Conservation (phyloP, 2,329 filamentous ascomycete genomes). For the Nemania diffusa region DNA sequence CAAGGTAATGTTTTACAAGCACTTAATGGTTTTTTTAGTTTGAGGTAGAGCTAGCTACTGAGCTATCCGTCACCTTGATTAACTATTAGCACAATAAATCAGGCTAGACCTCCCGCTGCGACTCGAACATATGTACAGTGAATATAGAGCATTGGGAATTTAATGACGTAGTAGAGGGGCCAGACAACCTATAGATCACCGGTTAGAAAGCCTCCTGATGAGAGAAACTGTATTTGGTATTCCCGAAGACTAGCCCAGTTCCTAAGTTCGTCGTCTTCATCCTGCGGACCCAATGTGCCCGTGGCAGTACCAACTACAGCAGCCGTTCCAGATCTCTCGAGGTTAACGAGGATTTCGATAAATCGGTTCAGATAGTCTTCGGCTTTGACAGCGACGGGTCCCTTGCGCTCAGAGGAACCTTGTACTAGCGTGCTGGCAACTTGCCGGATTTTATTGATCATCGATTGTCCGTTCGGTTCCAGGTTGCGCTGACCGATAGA, state of each 20-base stretch:
- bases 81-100: background rate
- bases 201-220: constrained; percentile 66
- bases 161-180: background rate
- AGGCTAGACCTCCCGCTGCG: background rate
- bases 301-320: constrained; percentile 46
- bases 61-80: background rate
- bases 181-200: constrained; percentile 28
- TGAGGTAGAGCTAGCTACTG: background rate
- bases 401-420: constrained; percentile 62
- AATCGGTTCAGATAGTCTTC: constrained; percentile 79
- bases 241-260: constrained; percentile 84
- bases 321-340: constrained; percentile 71
- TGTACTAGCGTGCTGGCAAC: constrained; percentile 84
- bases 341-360: constrained; percentile 76
- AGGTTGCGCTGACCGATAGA: constrained; percentile 87
- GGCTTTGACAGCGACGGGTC: constrained; percentile 63
- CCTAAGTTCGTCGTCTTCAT: constrained; percentile 79
- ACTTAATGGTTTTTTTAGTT: background rate
- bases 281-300: constrained; percentile 60
- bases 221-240: constrained; percentile 78
- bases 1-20: background rate
- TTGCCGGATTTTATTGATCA: constrained; percentile 86
- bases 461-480: constrained; percentile 73
- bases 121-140: constrained; percentile 25
- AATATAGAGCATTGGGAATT: constrained; percentile 11